Conservation (phyloP, 202 grass and related monocot genomes). For the Cymbopogon flexuosus region DNA sequence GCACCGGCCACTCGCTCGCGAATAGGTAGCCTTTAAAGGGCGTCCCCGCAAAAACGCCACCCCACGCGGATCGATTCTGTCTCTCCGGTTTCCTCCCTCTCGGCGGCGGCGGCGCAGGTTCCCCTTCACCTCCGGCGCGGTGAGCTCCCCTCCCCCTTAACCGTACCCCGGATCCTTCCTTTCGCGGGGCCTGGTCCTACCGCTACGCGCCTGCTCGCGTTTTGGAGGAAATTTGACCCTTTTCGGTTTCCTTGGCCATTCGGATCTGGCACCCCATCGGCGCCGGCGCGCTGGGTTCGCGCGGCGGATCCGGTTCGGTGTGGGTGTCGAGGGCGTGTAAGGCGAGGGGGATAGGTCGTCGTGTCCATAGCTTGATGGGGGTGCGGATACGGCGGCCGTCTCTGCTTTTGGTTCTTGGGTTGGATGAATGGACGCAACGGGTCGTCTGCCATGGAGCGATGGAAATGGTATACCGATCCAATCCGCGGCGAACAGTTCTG, state of each 20-base stretch:
- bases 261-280: conserved; percentile 20
- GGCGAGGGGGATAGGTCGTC: neutral
- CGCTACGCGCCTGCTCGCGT: neutral
- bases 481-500: neutral
- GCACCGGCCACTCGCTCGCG: neutral
- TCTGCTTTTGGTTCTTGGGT: neutral
- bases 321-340: neutral
- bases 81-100: neutral
- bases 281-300: neutral
- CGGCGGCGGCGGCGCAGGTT: conserved; percentile 19
- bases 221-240: too few relatives aligned
- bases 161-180: too few relatives aligned
- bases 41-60: conserved; percentile 15
- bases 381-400: neutral
- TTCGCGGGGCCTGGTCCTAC: neutral
- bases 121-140: conserved; percentile 30
- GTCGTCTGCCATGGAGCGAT: neutral
- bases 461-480: neutral
- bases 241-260: neutral
- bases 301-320: neutral
- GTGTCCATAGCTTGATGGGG: neutral
- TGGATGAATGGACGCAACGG: neutral
- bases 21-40: conserved; percentile 24
- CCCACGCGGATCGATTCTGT: neutral
- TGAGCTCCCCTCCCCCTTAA: conserved; percentile 3